Evolutionary conservation across 106 monocot species (phyloP).

Genomic region (Acorus calamus): DNA sequence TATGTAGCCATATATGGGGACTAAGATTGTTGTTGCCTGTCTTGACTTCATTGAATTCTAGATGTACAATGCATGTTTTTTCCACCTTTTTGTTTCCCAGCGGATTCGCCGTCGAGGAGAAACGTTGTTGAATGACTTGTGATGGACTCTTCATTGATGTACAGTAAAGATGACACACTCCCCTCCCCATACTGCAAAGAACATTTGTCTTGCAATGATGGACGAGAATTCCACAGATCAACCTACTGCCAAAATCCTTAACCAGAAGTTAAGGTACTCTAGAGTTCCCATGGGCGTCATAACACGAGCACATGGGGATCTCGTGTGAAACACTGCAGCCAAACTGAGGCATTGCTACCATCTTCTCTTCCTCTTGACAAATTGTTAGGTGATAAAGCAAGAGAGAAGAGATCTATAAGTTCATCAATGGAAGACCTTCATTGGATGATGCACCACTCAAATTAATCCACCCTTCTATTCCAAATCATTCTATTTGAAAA

Average conservation of each 20-base stretch:
- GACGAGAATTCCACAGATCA: constrained; percentile 91
- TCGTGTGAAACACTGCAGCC: constrained; percentile 27
- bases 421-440: too few relatives aligned
- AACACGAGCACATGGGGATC: constrained; percentile 23
- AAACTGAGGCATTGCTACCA: not conserved
- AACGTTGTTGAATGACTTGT: constrained; percentile 85
- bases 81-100: too few relatives aligned
- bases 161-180: constrained; percentile 88
- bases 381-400: too few relatives aligned
- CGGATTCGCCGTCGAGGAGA: constrained; percentile 54
- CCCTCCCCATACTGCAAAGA: constrained; percentile 68
- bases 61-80: too few relatives aligned
- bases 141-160: constrained; percentile 78
- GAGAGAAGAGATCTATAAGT: too few relatives aligned
- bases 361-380: too few relatives aligned
- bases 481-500: too few relatives aligned
- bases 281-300: constrained; percentile 84
- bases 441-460: too few relatives aligned
- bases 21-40: too few relatives aligned
- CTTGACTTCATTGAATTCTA: too few relatives aligned
- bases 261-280: constrained; percentile 81
- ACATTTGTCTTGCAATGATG: constrained; percentile 14
- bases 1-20: too few relatives aligned
- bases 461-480: too few relatives aligned
- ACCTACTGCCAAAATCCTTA: constrained; percentile 89